Conservation (phyloP, 805 yeast species). For the Candida ficus region DNA sequence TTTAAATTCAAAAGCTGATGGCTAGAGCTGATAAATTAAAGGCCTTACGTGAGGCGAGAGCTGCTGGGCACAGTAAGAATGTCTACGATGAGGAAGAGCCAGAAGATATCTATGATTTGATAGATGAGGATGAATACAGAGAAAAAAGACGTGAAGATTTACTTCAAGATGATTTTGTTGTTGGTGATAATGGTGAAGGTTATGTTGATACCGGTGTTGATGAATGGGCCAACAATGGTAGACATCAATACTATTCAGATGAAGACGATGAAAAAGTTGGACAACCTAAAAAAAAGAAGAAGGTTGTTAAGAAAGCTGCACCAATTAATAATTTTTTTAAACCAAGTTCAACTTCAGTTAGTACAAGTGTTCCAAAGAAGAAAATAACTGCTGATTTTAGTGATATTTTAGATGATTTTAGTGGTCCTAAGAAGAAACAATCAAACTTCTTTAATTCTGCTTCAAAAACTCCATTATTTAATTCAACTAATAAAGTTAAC, state of each 20-base stretch:
- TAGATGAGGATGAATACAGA: slow-evolving; percentile 76
- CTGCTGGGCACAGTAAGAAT: slow-evolving; percentile 38
- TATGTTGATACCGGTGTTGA: slow-evolving; percentile 92
- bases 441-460: slow-evolving; percentile 12
- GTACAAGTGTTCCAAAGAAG: slow-evolving; percentile 27
- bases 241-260: slow-evolving; percentile 44
- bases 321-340: slow-evolving; percentile 51
- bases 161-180: slow-evolving; percentile 87
- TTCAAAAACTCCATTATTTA: slow-evolving; percentile 20
- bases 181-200: slow-evolving; percentile 90
- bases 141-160: slow-evolving; percentile 74
- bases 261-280: slow-evolving; percentile 36
- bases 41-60: slow-evolving; percentile 59
- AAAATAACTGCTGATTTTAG: slow-evolving; percentile 55
- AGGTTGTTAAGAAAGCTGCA: slow-evolving; percentile 30
- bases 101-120: slow-evolving; percentile 75
- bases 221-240: slow-evolving; percentile 66
- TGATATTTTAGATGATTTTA: slow-evolving; percentile 49
- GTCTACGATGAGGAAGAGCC: slow-evolving; percentile 42
- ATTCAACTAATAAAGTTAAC: slow-evolving; percentile 24
- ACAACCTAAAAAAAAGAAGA: slow-evolving; percentile 16
- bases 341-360: slow-evolving; percentile 28
- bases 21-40: slow-evolving; percentile 45
- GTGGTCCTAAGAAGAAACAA: slow-evolving; percentile 16
- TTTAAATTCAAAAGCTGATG: slow-evolving; percentile 23